Evolutionary conservation across 352 stramenopile species (phyloP).

Genomic region (Globisporangium paddicum): DNA sequence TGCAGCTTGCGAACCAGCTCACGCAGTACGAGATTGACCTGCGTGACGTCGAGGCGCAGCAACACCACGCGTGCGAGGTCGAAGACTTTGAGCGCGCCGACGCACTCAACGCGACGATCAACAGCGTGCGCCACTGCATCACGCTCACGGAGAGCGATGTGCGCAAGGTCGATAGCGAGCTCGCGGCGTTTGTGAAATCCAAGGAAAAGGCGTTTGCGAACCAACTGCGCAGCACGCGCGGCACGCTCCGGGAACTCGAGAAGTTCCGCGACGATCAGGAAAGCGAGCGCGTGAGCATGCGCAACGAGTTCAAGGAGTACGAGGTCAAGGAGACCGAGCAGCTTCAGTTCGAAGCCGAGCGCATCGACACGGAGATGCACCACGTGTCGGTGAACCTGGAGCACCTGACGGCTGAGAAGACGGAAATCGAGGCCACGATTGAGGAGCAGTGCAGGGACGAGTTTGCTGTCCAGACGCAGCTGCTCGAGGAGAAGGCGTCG

Average conservation of each 20-base stretch:
- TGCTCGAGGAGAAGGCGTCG: conserved; percentile 49
- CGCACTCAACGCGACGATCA: conserved; percentile 74
- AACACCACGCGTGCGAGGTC: conserved; percentile 72
- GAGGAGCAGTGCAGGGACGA: conserved; percentile 71
- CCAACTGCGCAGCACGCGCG: conserved; percentile 67
- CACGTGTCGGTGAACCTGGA: conserved; percentile 71
- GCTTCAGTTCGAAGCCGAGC: conserved; percentile 72
- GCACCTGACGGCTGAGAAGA: conserved; percentile 63
- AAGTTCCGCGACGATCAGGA: conserved; percentile 78
- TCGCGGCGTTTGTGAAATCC: conserved; percentile 60
- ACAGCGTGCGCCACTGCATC: conserved; percentile 77
- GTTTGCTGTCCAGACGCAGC: conserved; percentile 37
- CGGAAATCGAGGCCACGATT: conserved; percentile 74
- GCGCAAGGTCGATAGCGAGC: conserved; percentile 70
- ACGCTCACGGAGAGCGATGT: conserved; percentile 77
- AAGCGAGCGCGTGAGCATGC: conserved; percentile 34
- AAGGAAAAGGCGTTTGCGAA: conserved; percentile 80
- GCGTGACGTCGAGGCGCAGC: conserved; percentile 70
- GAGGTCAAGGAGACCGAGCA: conserved; percentile 64
- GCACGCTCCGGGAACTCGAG: conserved; percentile 64
- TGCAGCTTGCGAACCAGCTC: conserved; percentile 60
- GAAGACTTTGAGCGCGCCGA: conserved; percentile 86
- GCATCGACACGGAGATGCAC: conserved; percentile 71
- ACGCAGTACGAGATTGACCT: conserved; percentile 79
- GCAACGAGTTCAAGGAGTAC: conserved; percentile 60